Conservation (phyloP, 768 basidiomycete genomes). For the Panaeolus cyanescens region DNA sequence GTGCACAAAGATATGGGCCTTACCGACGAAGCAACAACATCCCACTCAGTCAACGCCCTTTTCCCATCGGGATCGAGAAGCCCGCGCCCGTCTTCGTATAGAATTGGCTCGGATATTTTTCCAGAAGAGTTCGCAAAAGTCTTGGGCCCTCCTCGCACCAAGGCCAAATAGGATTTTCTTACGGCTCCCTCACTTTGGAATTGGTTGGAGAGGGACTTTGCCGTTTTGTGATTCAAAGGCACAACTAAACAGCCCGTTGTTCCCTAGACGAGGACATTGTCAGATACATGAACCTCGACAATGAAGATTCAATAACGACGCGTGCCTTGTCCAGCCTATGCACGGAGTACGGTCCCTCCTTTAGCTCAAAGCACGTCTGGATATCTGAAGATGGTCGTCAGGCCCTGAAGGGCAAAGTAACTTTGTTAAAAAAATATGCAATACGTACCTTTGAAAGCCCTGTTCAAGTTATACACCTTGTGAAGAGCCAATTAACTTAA, state of each 20-base stretch:
- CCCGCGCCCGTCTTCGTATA: slow-evolving; percentile 49
- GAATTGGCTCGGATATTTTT: slow-evolving; percentile 38
- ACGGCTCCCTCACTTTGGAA: slow-evolving; percentile 45
- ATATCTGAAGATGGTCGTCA: slow-evolving; percentile 18
- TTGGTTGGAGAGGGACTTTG: slow-evolving; percentile 56
- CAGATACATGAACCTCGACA: not conserved
- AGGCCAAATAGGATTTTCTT: slow-evolving; percentile 63
- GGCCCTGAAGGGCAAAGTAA: no score
- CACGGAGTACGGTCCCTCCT: slow-evolving; percentile 42
- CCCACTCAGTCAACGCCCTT: slow-evolving; percentile 56
- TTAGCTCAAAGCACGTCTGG: slow-evolving; percentile 19
- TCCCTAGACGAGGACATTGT: slow-evolving; percentile 32
- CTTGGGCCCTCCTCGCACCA: slow-evolving; percentile 55
- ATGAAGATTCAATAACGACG: not conserved
- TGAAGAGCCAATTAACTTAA: slow-evolving; percentile 7
- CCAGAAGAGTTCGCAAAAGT: slow-evolving; percentile 43
- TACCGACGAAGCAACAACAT: slow-evolving; percentile 59
- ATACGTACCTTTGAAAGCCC: slow-evolving; percentile 28
- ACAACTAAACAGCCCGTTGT: slow-evolving; percentile 68
- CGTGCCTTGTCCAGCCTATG: slow-evolving; percentile 71
- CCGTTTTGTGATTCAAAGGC: slow-evolving; percentile 42
- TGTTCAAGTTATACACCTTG: slow-evolving; percentile 32
- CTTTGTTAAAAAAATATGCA: not conserved
- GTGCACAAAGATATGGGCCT: slow-evolving; percentile 16
- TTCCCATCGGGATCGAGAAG: slow-evolving; percentile 34